phyloP scores from a whole-genome alignment of 257 asterid species.

The Solanum corneliomulleri region DNA sequence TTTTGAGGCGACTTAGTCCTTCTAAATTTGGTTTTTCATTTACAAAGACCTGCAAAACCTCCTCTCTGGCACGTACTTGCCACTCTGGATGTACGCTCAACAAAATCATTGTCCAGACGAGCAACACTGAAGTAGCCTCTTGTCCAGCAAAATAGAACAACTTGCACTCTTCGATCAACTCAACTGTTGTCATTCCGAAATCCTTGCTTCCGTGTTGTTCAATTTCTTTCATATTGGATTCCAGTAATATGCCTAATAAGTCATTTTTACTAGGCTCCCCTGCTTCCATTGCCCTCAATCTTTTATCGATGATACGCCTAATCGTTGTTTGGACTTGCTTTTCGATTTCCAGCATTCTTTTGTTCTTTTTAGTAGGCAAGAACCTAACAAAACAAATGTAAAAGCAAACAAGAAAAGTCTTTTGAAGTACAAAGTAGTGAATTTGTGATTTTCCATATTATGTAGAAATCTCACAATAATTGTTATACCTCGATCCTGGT shows the following conservation, averaged over 20 bases:
- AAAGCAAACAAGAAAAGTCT: no score
- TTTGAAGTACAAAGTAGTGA: no score
- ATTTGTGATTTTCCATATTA: no score
- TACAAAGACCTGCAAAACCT: slow-evolving; percentile 19
- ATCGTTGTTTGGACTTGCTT: slow-evolving; percentile 6
- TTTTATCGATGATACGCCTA: slow-evolving; percentile 14
- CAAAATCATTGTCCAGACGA: slow-evolving; percentile 44
- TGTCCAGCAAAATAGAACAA: slow-evolving; percentile 44
- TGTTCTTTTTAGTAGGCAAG: slow-evolving; percentile 30
- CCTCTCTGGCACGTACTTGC: slow-evolving; percentile 30
- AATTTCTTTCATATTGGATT: slow-evolving; percentile 12
- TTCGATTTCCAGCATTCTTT: slow-evolving; percentile 1
- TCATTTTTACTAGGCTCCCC: slow-evolving; percentile 1
- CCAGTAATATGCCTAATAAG: slow-evolving; percentile 5
- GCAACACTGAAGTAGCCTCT: slow-evolving; percentile 38
- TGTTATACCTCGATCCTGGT: slow-evolving; percentile 9
- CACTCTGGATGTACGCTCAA: slow-evolving; percentile 9
- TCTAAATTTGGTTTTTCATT: slow-evolving; percentile 10
- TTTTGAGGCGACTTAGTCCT: slow-evolving; percentile 14
- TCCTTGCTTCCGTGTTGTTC: background rate
- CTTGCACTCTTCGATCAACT: slow-evolving; percentile 34
- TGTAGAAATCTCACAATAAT: no score
- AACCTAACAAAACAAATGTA: slow-evolving; percentile 2
- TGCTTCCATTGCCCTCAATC: slow-evolving; percentile 11
- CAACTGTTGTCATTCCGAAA: slow-evolving; percentile 3